A percentile compares a stretch with the other conserved stretches of the same genome.
These are phyloP conservation scores for Ruellia speciosa DNA, from an alignment of 305 asterid genomes.

Conservation along the genomic window DNA sequence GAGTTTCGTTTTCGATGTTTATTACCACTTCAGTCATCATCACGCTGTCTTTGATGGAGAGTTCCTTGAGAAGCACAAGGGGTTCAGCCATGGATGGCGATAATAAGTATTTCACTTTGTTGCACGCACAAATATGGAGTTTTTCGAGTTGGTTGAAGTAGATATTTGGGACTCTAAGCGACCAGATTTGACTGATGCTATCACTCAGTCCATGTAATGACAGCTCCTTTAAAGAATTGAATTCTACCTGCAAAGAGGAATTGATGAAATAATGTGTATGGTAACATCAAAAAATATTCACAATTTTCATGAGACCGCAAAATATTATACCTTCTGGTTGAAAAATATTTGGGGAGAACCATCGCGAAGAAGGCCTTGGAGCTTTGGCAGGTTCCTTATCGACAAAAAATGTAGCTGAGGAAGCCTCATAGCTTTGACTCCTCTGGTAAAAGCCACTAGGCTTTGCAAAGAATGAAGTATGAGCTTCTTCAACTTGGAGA, in stretches of 20 bases:
- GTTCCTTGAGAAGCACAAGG: not conserved
- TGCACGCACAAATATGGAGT: not conserved
- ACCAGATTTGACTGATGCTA: not conserved
- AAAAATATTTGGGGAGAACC: not conserved
- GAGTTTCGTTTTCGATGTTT: not conserved
- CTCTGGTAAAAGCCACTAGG: not conserved
- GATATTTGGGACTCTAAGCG: not conserved
- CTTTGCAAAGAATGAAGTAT: not conserved
- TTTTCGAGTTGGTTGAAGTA: not conserved
- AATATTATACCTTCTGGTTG: constrained; percentile 2
- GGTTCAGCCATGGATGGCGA: not conserved
- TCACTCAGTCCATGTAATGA: not conserved
- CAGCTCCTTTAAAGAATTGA: constrained; percentile 3
- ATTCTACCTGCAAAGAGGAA: not conserved
- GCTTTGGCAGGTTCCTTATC: not conserved
- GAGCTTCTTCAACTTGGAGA: constrained; percentile 3
- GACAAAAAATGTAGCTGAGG: constrained; percentile 3
- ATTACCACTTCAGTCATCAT: not conserved
- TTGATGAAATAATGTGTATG: not conserved
- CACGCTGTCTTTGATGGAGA: not conserved
- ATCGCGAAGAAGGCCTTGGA: not conserved
- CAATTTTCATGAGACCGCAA: not conserved
- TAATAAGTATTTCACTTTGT: not conserved
- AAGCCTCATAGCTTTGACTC: not conserved
- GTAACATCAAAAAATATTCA: too few relatives aligned